These are phyloP conservation scores for Aspergillus puulaauensis DNA, from an alignment of 2,329 filamentous ascomycete genomes.

Conservation along the genomic window DNA sequence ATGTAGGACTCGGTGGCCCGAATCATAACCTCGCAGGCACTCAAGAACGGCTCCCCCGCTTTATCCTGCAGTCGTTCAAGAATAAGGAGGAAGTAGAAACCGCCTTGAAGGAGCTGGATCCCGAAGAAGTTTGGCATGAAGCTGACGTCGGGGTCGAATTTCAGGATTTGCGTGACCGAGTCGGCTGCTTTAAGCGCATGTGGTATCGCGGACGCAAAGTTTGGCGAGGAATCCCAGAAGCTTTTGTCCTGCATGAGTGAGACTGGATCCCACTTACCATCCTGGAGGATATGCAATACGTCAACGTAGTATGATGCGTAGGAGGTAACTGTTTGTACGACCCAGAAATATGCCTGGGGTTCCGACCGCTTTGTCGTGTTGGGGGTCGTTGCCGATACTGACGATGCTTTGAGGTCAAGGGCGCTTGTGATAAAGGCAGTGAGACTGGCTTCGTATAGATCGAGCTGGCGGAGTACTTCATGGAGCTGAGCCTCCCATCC, in stretches of 20 bases:
- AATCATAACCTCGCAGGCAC: constrained; percentile 88
- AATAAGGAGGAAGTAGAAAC: constrained; percentile 81
- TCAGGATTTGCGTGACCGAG: constrained; percentile 80
- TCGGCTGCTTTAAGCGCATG: constrained; percentile 88
- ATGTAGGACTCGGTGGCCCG: constrained; percentile 90
- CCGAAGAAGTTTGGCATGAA: constrained; percentile 98
- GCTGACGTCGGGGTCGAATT: constrained; percentile 85
- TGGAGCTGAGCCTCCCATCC: constrained; percentile 78
- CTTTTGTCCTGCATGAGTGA: constrained; percentile 88
- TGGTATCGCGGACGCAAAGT: constrained; percentile 81
- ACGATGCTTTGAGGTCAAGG: constrained; percentile 23
- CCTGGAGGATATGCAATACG: constrained; percentile 82
- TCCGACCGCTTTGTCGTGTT: constrained; percentile 43
- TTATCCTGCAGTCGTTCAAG: constrained; percentile 88
- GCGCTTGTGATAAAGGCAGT: constrained; percentile 36
- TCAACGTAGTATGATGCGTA: constrained; percentile 93
- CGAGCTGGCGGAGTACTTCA: constrained; percentile 77
- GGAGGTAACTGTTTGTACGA: constrained; percentile 80
- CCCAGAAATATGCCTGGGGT: constrained; percentile 43
- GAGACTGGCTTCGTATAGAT: constrained; percentile 76
- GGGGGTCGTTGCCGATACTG: constrained; percentile 59
- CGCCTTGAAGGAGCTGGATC: constrained; percentile 87
- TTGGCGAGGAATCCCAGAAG: constrained; percentile 86
- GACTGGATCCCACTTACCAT: constrained; percentile 95
- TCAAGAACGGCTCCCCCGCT: constrained; percentile 80